A percentile compares a stretch with the other conserved stretches of the same genome.
These are phyloP conservation scores for Dendrobium chrysotoxum DNA, from an alignment of 106 monocot species.

Conservation along the genomic window DNA sequence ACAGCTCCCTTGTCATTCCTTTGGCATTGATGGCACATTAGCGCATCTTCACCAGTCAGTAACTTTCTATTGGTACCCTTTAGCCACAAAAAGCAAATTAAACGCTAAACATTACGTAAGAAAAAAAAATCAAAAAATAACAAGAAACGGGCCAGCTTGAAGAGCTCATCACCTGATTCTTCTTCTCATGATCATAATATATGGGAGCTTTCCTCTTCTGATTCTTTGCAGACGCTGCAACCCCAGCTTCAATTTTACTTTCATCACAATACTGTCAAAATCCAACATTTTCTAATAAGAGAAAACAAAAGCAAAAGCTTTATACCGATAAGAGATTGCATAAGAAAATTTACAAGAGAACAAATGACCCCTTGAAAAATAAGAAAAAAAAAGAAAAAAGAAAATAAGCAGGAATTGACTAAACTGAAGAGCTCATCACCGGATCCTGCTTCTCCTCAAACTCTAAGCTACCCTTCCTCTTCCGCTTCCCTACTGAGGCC, in stretches of 20 bases:
- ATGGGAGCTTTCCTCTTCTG: constrained; percentile 3
- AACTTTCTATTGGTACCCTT: constrained; percentile 14
- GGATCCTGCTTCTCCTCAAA: background rate
- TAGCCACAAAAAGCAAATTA: constrained; percentile 3
- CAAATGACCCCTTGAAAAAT: background rate
- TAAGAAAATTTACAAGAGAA: background rate
- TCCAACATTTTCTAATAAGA: background rate
- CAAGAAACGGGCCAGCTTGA: background rate
- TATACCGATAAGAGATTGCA: background rate
- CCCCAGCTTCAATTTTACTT: background rate
- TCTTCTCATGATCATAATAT: constrained; percentile 1
- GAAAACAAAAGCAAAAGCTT: background rate
- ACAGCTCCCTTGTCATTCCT: constrained; percentile 39
- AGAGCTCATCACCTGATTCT: background rate
- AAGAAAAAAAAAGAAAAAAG: background rate
- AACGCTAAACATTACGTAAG: background rate
- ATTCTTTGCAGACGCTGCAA: background rate
- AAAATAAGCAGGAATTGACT: background rate
- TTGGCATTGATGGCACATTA: constrained; percentile 43
- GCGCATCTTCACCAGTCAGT: constrained; percentile 16
- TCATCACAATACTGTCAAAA: background rate
- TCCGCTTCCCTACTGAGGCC: background rate
- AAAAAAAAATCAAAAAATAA: background rate
- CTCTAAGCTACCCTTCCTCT: background rate
- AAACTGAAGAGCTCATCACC: background rate